These are phyloP conservation scores for Lepidium aucheri DNA, from an alignment of 345 rosid species.

Conservation along the genomic window DNA sequence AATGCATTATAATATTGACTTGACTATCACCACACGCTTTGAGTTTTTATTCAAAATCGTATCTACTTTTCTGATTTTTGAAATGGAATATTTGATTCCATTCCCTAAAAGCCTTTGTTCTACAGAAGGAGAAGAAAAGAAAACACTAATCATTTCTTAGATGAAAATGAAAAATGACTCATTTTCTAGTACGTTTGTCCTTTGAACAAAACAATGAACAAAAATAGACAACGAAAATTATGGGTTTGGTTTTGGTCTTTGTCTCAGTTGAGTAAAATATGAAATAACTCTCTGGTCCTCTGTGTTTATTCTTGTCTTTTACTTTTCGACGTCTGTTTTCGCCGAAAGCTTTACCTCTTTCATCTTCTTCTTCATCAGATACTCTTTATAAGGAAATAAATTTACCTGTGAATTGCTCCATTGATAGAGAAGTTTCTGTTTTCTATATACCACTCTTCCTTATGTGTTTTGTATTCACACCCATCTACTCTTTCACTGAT, in stretches of 20 bases:
- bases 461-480: constrained; percentile 10
- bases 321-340: not conserved
- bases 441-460: not conserved
- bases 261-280: not conserved
- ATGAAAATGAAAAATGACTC: not conserved
- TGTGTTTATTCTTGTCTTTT: not conserved
- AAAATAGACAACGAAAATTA: not conserved
- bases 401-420: not conserved
- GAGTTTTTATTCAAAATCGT: not conserved
- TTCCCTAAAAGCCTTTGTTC: not conserved
- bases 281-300: constrained; percentile 10
- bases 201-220: not conserved
- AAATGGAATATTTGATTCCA: not conserved
- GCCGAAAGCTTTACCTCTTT: not conserved
- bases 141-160: not conserved
- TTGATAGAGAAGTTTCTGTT: not conserved
- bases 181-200: not conserved
- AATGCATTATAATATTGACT: constrained; percentile 1
- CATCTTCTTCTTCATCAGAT: not conserved
- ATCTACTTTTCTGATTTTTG: not conserved
- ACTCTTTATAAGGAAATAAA: not conserved
- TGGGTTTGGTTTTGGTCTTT: constrained; percentile 8
- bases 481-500: not conserved
- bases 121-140: not conserved
- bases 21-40: constrained; percentile 7